Conservation (phyloP, 371 early-diverging fungal species). For the Syncephalastrum monosporum region DNA sequence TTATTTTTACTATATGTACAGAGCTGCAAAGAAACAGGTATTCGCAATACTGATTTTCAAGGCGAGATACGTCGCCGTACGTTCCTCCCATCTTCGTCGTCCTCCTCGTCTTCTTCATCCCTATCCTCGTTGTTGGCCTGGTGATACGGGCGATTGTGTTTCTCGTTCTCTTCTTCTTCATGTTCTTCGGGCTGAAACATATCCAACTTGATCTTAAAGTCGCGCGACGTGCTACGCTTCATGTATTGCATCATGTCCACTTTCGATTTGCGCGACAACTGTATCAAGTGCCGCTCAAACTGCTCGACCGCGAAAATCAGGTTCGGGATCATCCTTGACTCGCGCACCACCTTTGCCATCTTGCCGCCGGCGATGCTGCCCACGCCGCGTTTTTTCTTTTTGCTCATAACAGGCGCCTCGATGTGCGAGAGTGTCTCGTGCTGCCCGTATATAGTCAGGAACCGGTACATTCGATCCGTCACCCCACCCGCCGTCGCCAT, state of each 20-base stretch:
- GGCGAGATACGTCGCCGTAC: too few species aligned
- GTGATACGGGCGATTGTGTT: neutral
- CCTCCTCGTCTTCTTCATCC: neutral
- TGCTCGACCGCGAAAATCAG: conserved; percentile 69
- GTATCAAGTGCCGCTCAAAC: conserved; percentile 67
- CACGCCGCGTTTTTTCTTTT: conserved; percentile 15
- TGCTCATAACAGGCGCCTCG: neutral
- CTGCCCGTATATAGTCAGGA: conserved; percentile 46
- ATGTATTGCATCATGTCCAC: conserved; percentile 68
- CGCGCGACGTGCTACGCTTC: conserved; percentile 69
- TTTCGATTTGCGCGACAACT: conserved; percentile 62
- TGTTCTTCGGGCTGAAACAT: conserved; percentile 20
- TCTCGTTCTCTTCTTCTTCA: conserved; percentile 8
- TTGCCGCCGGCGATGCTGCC: neutral
- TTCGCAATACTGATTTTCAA: too few species aligned
- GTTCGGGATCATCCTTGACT: conserved; percentile 63
- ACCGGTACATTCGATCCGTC: conserved; percentile 50
- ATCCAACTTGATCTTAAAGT: conserved; percentile 64
- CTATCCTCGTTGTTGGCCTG: neutral
- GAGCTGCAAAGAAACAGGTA: too few species aligned
- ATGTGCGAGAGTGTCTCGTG: conserved; percentile 7
- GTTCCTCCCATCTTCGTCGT: neutral
- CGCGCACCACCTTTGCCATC: conserved; percentile 53
- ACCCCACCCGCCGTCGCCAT: conserved; percentile 34
- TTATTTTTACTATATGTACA: too few species aligned